Percentiles rank a stretch among this genome's conserved stretches.
phyloP scores from a whole-genome alignment of 306 rosid genomes.

The cucumber (Cucumis sativus) region Cucumber_9930_V3 NC_026659.2:21153501-21154000 shows the following conservation, averaged over 20 bases:
- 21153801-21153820: background rate
- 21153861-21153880: background rate
- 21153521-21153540: background rate
- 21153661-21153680: background rate
- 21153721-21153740: background rate
- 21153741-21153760: background rate
- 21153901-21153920: background rate
- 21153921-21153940: constrained; percentile 54
- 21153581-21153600: background rate
- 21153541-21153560: background rate
- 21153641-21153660: background rate
- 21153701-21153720: background rate
- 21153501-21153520: background rate
- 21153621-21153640: background rate
- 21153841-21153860: background rate
- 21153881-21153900: background rate
- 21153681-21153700: background rate
- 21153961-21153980: constrained; percentile 68
- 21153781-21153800: background rate
- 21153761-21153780: background rate
- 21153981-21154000: constrained; percentile 46
- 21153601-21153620: constrained; percentile 3
- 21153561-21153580: background rate
- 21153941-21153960: constrained; percentile 50
- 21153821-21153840: background rate